Evolutionary conservation across 257 asterid genomes (phyloP).

Genomic region (Asclepias syriaca): DNA sequence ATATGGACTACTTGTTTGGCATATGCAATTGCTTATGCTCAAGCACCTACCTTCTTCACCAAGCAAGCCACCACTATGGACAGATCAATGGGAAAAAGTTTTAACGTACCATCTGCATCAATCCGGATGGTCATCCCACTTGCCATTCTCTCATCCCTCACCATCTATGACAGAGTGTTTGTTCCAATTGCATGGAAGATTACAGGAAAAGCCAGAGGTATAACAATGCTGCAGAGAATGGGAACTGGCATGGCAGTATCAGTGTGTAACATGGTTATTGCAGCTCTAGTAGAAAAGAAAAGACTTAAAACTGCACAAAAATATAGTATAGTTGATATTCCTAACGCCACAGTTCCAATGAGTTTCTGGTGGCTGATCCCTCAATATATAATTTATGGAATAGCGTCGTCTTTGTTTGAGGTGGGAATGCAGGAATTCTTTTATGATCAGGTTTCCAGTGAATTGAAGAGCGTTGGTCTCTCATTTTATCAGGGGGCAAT

Average conservation of each 20-base stretch:
- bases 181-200: conserved; percentile 47
- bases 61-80: conserved; percentile 62
- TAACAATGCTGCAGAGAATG: conserved; percentile 49
- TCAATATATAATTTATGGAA: conserved; percentile 42
- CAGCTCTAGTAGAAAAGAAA: conserved; percentile 48
- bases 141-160: conserved; percentile 31
- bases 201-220: conserved; percentile 40
- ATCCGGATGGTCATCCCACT: conserved; percentile 38
- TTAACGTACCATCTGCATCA: conserved; percentile 52
- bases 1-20: conserved; percentile 49
- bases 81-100: conserved; percentile 35
- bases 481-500: conserved; percentile 48
- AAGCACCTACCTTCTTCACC: conserved; percentile 46
- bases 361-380: conserved; percentile 70
- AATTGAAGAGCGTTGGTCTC: conserved; percentile 49
- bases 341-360: conserved; percentile 47
- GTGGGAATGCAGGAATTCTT: conserved; percentile 68
- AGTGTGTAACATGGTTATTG: conserved; percentile 35
- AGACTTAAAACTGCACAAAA: conserved; percentile 41
- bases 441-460: conserved; percentile 58
- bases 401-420: conserved; percentile 30
- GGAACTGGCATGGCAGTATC: conserved; percentile 46
- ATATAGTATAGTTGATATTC: conserved; percentile 36
- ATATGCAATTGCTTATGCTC: conserved; percentile 37
- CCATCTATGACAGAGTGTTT: conserved; percentile 46